Conservation (phyloP, 2,329 filamentous ascomycete genomes). For the Escovopsis sp. region DNA sequence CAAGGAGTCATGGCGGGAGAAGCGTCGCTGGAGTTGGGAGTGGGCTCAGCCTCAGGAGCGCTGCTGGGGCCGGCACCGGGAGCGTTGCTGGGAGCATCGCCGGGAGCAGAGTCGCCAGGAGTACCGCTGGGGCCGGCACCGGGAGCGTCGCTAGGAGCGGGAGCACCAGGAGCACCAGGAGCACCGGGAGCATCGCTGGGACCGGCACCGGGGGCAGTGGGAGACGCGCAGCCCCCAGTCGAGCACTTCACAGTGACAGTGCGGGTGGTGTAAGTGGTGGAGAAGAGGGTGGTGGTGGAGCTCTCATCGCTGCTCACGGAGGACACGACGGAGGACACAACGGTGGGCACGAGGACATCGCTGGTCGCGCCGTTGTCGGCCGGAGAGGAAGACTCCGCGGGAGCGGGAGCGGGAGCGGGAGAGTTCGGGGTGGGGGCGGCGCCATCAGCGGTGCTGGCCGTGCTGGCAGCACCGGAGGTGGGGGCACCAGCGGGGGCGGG, state of each 20-base stretch:
- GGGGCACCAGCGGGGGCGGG: slow-evolving; percentile 4
- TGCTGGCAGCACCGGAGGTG: slow-evolving; percentile 8
- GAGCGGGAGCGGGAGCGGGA: slow-evolving; percentile 16
- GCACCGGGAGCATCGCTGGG: slow-evolving; percentile 5
- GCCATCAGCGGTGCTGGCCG: slow-evolving; percentile 7
- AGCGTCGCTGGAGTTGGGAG: too few relatives aligned
- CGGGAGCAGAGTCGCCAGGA: slow-evolving; percentile 1
- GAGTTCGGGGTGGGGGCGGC: slow-evolving; percentile 10
- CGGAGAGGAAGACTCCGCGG: slow-evolving; percentile 20
- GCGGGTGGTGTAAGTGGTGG: slow-evolving; percentile 18
- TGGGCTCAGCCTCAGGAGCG: too few relatives aligned
- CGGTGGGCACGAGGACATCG: slow-evolving; percentile 25
- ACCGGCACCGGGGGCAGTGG: slow-evolving; percentile 10
- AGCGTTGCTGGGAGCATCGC: not conserved
- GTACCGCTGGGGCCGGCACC: slow-evolving; percentile 5
- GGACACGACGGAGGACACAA: slow-evolving; percentile 27
- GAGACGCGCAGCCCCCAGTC: slow-evolving; percentile 5
- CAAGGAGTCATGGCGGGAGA: too few relatives aligned
- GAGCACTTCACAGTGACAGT: slow-evolving; percentile 20
- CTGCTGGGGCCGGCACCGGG: slow-evolving; percentile 2
- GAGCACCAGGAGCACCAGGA: slow-evolving; percentile 3
- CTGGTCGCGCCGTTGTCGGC: slow-evolving; percentile 18
- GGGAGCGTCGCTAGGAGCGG: slow-evolving; percentile 2
- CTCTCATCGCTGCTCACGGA: slow-evolving; percentile 16
- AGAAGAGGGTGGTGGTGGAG: slow-evolving; percentile 25